A percentile compares a stretch with the other conserved stretches of the same genome.
These are phyloP conservation scores for Biscogniauxia mediterranea DNA, from an alignment of 2,329 filamentous ascomycete genomes.

Conservation along the genomic window DNA sequence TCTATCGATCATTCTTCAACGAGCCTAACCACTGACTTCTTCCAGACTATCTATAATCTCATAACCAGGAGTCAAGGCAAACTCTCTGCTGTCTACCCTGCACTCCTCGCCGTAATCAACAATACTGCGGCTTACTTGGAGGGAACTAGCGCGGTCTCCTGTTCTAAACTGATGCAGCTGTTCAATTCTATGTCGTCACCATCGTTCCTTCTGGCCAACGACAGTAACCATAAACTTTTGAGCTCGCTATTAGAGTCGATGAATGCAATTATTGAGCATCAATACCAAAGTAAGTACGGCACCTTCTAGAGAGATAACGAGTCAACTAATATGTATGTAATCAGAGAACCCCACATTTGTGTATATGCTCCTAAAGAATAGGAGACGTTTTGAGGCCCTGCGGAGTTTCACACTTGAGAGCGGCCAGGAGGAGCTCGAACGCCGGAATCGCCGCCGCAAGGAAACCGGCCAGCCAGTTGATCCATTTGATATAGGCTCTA, in stretches of 20 bases:
- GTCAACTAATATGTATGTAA: slow-evolving; percentile 17
- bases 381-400: slow-evolving; percentile 79
- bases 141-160: slow-evolving; percentile 69
- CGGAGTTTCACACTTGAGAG: slow-evolving; percentile 88
- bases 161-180: slow-evolving; percentile 80
- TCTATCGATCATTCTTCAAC: slow-evolving; percentile 26
- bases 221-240: slow-evolving; percentile 81
- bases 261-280: slow-evolving; percentile 86
- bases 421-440: slow-evolving; percentile 86
- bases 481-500: slow-evolving; percentile 46
- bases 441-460: slow-evolving; percentile 69
- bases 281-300: slow-evolving; percentile 65
- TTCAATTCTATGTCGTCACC: slow-evolving; percentile 92
- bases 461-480: slow-evolving; percentile 54
- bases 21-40: slow-evolving; percentile 20
- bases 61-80: slow-evolving; percentile 90
- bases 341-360: slow-evolving; percentile 79
- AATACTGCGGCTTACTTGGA: slow-evolving; percentile 87
- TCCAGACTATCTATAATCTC: slow-evolving; percentile 81
- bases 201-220: slow-evolving; percentile 87
- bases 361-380: slow-evolving; percentile 74
- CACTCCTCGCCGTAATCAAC: slow-evolving; percentile 86
- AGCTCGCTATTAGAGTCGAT: slow-evolving; percentile 83
- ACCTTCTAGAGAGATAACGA: background rate
- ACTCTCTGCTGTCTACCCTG: slow-evolving; percentile 87